Evolutionary conservation across 2,329 filamentous ascomycete species (phyloP), one percentile per base, ranked within the genome.

Genomic region (Fusarium scirpi): DNA sequence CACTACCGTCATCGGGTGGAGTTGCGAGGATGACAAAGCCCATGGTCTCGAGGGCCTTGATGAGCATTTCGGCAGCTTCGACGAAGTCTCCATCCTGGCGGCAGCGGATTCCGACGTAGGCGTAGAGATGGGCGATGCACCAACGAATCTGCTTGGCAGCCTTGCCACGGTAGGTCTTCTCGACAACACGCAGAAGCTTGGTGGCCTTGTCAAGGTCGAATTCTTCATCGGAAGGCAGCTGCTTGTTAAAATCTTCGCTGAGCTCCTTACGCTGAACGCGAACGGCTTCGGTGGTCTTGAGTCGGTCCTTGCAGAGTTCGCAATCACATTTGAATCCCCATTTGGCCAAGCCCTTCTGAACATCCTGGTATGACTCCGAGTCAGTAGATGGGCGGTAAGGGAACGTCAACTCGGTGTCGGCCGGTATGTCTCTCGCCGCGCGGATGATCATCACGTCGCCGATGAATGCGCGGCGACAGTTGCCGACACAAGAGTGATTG

Each of bases 371-470:
- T 2, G 58, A 74, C 6, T 80, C 74, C 20, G 79, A 76, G 1
- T 73, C 62, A 6, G 71, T 63, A 2, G 78, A 74, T 5, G 57
- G 18, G 5, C 67, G 58, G 66, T 87, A 87, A 47, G 67, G 68
- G 58, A 83, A 81, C 3, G 74, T 70, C 9, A 89, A 68, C 73
- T 90, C 86, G 0, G 85, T 82, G 29, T 78, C 78, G 0, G 81
- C 66, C 0, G 78, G 66, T 1, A 89, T 74, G 45, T 85, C 80
- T 12, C 69, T 70, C 0, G 80, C 76, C 0, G 86, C 86, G 10
- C 85, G 83, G 24, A 88, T 53, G 10, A 88, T 79, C 66, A 82
- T 79, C 78, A 89, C 81, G 69, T 89, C 86, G 5, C 86, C 86
- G 40, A 89, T 85, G 71, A 87, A 88, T 2, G 81, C 75, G 18